Evolutionary conservation across 2,329 filamentous ascomycete species (phyloP).

Genomic region (Raffaelea ambrosiae): DNA sequence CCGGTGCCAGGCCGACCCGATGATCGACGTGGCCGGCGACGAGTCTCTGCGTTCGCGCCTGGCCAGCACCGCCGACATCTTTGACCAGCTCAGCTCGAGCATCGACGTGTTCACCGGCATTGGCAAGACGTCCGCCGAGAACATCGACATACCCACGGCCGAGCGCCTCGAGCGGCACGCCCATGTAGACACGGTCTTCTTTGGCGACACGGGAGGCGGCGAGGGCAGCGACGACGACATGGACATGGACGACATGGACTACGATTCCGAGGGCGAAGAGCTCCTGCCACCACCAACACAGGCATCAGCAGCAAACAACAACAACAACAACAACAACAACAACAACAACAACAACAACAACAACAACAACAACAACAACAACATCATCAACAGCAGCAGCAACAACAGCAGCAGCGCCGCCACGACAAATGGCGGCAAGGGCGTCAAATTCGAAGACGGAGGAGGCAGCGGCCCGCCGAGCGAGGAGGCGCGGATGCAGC

Average conservation of each 20-base stretch:
- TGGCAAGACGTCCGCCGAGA: conserved; percentile 41
- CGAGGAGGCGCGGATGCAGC: conserved; percentile 40
- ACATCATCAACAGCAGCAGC: neutral
- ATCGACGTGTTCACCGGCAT: conserved; percentile 49
- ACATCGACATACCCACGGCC: conserved; percentile 35
- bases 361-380: neutral
- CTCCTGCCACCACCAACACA: too few relatives aligned
- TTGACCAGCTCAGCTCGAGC: conserved; percentile 41
- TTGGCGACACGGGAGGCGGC: conserved; percentile 24
- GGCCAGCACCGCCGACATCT: conserved; percentile 49
- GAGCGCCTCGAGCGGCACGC: conserved; percentile 34
- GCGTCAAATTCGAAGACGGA: conserved; percentile 45
- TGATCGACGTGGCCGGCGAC: conserved; percentile 34
- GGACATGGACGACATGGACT: conserved; percentile 18
- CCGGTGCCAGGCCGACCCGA: conserved; percentile 55
- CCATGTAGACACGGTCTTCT: conserved; percentile 14
- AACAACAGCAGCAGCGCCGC: neutral
- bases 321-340: neutral
- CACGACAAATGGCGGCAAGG: conserved; percentile 24
- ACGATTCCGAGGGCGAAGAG: conserved; percentile 19
- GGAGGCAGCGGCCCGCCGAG: conserved; percentile 13
- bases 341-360: neutral
- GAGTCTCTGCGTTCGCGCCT: conserved; percentile 21
- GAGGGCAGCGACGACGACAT: conserved; percentile 27
- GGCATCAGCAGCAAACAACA: neutral